Conservation (phyloP, 202 grass and related monocot species). For the Cymbopogon flexuosus region DNA sequence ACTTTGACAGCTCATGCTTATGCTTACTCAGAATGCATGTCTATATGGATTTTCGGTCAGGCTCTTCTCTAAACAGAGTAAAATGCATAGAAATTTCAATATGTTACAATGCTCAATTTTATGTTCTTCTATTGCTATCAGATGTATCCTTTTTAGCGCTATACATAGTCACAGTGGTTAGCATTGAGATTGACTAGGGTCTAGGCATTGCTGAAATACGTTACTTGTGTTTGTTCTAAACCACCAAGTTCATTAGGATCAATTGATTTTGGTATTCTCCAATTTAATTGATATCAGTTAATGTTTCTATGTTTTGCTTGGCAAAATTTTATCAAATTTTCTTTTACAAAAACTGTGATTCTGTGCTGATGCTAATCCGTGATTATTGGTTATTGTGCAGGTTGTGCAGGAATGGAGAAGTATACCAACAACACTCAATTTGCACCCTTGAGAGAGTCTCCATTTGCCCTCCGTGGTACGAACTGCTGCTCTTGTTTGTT, state of each 20-base stretch:
- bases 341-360: background rate
- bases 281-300: background rate
- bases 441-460: slow-evolving; percentile 25
- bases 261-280: background rate
- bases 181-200: background rate
- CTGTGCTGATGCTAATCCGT: background rate
- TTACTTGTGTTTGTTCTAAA: background rate
- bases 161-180: background rate
- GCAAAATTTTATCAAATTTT: background rate
- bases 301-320: background rate
- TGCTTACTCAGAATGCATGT: background rate
- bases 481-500: background rate
- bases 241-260: background rate
- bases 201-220: background rate
- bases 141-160: background rate
- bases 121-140: background rate
- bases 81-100: background rate
- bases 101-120: background rate
- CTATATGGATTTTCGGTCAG: background rate
- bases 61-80: background rate
- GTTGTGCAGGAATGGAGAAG: slow-evolving; percentile 32
- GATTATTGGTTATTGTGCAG: background rate
- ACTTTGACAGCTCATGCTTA: background rate
- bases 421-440: slow-evolving; percentile 14
- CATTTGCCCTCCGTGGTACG: slow-evolving; percentile 47